Conservation (phyloP, 225 moss, liverwort and hornwort species). For the Ulota crispa region DNA sequence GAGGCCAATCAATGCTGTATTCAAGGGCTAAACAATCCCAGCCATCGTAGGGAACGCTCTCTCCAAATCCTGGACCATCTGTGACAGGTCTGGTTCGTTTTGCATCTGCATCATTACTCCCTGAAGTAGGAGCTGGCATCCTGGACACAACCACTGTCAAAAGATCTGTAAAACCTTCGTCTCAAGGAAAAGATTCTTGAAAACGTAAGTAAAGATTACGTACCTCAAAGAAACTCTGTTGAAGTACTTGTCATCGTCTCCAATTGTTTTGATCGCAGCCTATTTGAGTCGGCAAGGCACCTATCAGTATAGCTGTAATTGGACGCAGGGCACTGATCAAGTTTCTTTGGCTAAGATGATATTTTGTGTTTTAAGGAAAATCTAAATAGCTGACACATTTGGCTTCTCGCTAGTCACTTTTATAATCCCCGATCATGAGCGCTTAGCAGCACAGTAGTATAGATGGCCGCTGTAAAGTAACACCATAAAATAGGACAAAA, state of each 20-base stretch:
- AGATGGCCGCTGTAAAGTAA: background rate
- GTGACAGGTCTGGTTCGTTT: conserved; percentile 70
- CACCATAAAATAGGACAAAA: background rate
- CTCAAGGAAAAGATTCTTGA: conserved; percentile 14
- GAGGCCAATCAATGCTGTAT: conserved; percentile 96
- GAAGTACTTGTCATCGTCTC: conserved; percentile 98
- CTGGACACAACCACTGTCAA: conserved; percentile 30
- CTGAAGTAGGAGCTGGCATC: conserved; percentile 68
- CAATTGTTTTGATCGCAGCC: conserved; percentile 97
- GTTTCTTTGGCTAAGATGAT: background rate
- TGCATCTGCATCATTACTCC: conserved; percentile 58
- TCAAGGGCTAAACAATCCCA: conserved; percentile 98
- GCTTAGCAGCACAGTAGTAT: background rate
- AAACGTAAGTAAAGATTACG: background rate
- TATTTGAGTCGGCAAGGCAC: conserved; percentile 29
- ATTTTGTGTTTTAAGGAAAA: background rate
- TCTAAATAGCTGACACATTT: background rate
- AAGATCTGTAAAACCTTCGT: background rate
- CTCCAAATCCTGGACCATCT: conserved; percentile 74
- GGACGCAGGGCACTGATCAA: conserved; percentile 13
- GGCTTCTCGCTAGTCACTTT: background rate
- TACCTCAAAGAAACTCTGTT: conserved; percentile 91
- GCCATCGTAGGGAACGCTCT: conserved; percentile 86
- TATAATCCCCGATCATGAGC: background rate
- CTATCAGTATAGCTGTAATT: conserved; percentile 5